These are phyloP conservation scores for Exobasidium rhododendri DNA, from an alignment of 1,284 basidiomycete species.

Conservation along the genomic window DNA sequence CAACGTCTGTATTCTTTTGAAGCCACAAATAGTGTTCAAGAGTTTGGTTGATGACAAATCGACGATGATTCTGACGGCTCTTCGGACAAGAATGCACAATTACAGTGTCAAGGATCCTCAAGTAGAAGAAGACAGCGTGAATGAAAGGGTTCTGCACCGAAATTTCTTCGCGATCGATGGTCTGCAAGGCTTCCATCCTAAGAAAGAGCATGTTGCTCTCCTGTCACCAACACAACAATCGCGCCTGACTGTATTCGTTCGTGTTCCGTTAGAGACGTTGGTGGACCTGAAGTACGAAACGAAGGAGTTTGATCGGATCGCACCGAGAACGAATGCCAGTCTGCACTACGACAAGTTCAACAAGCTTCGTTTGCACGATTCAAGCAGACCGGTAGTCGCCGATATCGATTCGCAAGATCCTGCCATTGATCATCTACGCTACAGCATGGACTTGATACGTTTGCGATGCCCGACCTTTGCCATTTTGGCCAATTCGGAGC, in stretches of 20 bases:
- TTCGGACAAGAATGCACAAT: conserved; percentile 75
- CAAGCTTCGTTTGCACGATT: conserved; percentile 64
- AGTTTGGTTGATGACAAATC: conserved; percentile 66
- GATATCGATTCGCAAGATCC: conserved; percentile 43
- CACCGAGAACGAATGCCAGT: conserved; percentile 80
- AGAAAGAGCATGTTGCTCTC: conserved; percentile 47
- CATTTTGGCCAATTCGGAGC: conserved; percentile 78
- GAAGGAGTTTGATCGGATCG: conserved; percentile 67
- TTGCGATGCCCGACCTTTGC: conserved; percentile 72
- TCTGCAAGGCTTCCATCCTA: conserved; percentile 82
- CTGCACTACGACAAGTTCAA: conserved; percentile 95
- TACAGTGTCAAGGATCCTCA: conserved; percentile 74
- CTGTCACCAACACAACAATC: conserved; percentile 12
- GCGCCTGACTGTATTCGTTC: conserved; percentile 52
- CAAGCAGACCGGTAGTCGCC: conserved; percentile 60
- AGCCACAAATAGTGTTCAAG: conserved; percentile 82
- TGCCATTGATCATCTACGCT: conserved; percentile 67
- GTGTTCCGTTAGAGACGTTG: conserved; percentile 77
- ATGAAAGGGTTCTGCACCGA: conserved; percentile 78
- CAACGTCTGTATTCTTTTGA: conserved; percentile 78
- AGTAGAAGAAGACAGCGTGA: conserved; percentile 74
- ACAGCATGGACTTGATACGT: conserved; percentile 78
- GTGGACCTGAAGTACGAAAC: conserved; percentile 27
- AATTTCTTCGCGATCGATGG: conserved; percentile 73
- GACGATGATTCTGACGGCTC: conserved; percentile 74